phyloP scores from a whole-genome alignment of 1,284 basidiomycete genomes.

The Melampsora americana region DNA sequence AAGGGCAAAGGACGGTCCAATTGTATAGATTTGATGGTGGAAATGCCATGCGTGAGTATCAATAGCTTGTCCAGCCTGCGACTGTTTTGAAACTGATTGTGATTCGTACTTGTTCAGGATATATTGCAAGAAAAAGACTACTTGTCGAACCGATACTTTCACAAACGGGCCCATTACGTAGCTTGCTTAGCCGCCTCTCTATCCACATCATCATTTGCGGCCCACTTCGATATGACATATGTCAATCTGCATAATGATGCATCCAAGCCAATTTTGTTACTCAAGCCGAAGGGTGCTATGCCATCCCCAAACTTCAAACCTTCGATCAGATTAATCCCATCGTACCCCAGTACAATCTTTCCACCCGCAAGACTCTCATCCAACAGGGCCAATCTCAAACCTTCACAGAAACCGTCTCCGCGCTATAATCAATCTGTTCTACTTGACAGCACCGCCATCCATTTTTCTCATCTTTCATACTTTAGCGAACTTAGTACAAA shows the following conservation, averaged over 20 bases:
- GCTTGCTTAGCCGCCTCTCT: constrained; percentile 72
- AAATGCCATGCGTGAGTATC: constrained; percentile 34
- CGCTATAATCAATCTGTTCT: constrained; percentile 83
- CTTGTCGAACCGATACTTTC: constrained; percentile 81
- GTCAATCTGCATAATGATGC: constrained; percentile 65
- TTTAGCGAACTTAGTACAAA: constrained; percentile 25
- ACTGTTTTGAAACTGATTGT: not conserved
- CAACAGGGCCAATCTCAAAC: constrained; percentile 66
- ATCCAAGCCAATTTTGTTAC: constrained; percentile 66
- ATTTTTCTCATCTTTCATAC: constrained; percentile 22
- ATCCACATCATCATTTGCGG: constrained; percentile 56
- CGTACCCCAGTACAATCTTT: constrained; percentile 76
- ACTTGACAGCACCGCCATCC: constrained; percentile 54
- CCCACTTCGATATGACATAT: constrained; percentile 63
- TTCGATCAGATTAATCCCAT: constrained; percentile 61
- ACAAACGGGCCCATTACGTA: constrained; percentile 88
- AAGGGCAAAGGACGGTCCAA: constrained; percentile 51
- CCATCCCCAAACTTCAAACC: constrained; percentile 50
- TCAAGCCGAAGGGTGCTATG: constrained; percentile 58
- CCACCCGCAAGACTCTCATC: constrained; percentile 65
- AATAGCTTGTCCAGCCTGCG: not conserved
- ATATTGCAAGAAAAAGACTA: constrained; percentile 95
- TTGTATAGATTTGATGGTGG: constrained; percentile 50
- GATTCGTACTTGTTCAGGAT: constrained; percentile 56
- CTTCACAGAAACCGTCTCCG: constrained; percentile 63